phyloP scores from a whole-genome alignment of 139 green algal genomes.

The Chlorella sp. region DNA sequence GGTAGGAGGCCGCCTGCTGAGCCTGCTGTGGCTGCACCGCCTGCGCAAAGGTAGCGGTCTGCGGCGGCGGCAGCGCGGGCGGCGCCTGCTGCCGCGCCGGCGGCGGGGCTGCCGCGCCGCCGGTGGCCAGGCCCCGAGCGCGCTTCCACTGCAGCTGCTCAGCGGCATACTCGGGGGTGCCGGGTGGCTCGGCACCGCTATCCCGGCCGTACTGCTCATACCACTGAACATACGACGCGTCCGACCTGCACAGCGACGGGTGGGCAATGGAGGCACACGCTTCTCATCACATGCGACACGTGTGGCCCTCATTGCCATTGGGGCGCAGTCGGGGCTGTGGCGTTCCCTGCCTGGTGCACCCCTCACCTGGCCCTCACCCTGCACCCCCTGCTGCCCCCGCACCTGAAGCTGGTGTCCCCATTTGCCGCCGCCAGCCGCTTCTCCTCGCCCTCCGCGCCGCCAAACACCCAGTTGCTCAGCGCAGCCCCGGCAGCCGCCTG shows the following conservation, averaged over 20 bases:
- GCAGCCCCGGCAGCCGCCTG: too few species aligned
- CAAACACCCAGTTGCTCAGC: too few species aligned
- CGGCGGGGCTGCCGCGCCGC: background rate
- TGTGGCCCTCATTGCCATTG: too few species aligned
- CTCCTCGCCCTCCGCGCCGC: too few species aligned
- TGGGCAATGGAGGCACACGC: too few species aligned
- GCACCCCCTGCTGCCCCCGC: too few species aligned
- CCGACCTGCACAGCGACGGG: constrained; percentile 23
- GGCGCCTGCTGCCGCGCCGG: background rate
- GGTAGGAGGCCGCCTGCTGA: background rate
- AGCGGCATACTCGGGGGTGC: background rate
- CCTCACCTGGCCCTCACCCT: too few species aligned
- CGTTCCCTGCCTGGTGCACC: too few species aligned
- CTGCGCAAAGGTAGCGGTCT: constrained; percentile 12
- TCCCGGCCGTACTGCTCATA: constrained; percentile 31
- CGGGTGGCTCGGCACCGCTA: background rate
- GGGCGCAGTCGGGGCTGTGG: too few species aligned
- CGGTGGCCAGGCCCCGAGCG: too few species aligned
- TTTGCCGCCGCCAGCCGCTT: background rate
- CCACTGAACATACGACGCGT: constrained; percentile 39
- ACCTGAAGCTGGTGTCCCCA: background rate
- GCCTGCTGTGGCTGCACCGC: constrained; percentile 23
- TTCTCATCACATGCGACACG: too few species aligned
- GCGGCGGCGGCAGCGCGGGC: constrained; percentile 43
- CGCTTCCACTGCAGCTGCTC: background rate